Evolutionary conservation across 2,329 filamentous ascomycete genomes (phyloP), one percentile per base, ranked within the genome.

Genomic region (Gremmenia infestans): DNA sequence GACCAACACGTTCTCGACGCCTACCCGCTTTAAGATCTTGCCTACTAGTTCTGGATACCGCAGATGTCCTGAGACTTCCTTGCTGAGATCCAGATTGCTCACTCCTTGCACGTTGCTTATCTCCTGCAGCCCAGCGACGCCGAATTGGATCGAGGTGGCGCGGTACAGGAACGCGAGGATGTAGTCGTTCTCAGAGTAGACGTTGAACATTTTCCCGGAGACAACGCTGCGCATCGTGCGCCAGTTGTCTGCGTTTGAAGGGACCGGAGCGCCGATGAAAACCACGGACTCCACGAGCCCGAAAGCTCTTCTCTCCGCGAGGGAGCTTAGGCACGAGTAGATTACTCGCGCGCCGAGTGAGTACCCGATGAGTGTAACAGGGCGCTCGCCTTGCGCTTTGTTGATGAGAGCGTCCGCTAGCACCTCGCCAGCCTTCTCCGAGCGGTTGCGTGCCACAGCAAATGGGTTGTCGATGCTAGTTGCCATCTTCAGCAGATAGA

Each of bases 131-230:
- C 93, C 93, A 0, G 92, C 91, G 36, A 97, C 80, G 2, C 93
- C 92, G 58, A 88, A 86, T 61, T 94, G 86, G 50, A 93, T 81
- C 63, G 87, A 91, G 53, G 88, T 89, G 2, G 85, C 89, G 50
- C 93, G 86, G 70, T 93, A 96, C 40, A 97, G 76, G 69, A 97
- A 96, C 0, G 85, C 91, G 2, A 97, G 83, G 23, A 97, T 85
- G 62, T 90, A 91, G 70, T 97, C 93, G 48, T 90, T 89, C 51
- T 87, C 85, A 0, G 89, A 95, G 70, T 87, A 97, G 3, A 94
- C 91, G 64, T 97, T 97, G 67, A 97, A 80, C n/a, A 97, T 77
- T 22, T 91, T 83, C 0, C 92, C 91, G 42, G 84, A 81, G 4
- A 96, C 90, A 2, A 93, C 88, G 56, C 83, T 87, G 60, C 89